Evolutionary conservation across 345 rosid genomes (phyloP).

Genomic region (Rhizophora mangle): DNA sequence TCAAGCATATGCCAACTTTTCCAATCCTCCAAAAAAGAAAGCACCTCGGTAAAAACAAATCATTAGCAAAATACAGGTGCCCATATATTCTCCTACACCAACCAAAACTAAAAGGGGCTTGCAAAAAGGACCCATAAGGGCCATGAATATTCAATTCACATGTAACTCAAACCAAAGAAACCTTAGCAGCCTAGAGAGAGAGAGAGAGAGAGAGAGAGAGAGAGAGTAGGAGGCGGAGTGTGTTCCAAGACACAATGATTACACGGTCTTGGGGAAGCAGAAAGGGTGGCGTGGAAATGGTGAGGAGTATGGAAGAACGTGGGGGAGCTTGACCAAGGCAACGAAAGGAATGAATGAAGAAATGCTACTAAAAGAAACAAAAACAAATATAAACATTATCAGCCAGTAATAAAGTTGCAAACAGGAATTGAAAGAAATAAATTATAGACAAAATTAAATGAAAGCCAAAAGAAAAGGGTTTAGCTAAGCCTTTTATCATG

Average conservation of each 20-base stretch:
- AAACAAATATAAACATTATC: no score
- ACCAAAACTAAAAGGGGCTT: no score
- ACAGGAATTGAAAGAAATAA: no score
- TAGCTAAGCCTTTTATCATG: conserved; percentile 53
- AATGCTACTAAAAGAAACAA: conserved; percentile 17
- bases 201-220: conserved; percentile 24
- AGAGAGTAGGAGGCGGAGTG: conserved; percentile 71
- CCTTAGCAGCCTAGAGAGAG: conserved; percentile 17
- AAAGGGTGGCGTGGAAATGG: conserved; percentile 76
- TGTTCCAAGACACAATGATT: conserved; percentile 95
- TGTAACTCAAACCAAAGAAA: conserved; percentile 33
- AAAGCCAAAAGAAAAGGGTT: no score
- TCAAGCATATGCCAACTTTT: no score
- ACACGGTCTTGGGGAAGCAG: conserved; percentile 66
- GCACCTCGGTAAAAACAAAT: no score
- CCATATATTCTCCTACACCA: no score
- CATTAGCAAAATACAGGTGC: no score
- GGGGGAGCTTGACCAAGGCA: conserved; percentile 64
- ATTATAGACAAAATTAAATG: no score
- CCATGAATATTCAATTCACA: conserved; percentile 7
- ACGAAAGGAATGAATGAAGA: conserved; percentile 43
- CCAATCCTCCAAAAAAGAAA: no score
- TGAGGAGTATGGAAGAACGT: conserved; percentile 63
- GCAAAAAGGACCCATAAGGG: no score
- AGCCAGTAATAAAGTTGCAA: no score